These are phyloP conservation scores for Corylus heterophylla DNA, from an alignment of 306 rosid genomes.

Conservation along the genomic window DNA sequence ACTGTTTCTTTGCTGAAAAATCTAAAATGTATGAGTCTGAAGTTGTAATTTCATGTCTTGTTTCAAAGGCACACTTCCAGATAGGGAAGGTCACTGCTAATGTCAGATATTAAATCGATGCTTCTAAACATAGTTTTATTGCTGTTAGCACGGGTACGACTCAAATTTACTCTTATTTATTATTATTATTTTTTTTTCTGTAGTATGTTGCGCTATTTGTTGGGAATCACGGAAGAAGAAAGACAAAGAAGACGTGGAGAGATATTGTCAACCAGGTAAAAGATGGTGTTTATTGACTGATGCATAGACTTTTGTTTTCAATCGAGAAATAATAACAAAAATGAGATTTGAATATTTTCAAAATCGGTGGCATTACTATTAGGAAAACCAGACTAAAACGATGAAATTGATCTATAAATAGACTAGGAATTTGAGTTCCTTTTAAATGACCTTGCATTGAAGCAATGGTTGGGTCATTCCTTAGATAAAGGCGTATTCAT, in stretches of 20 bases:
- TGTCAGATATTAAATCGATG: background rate
- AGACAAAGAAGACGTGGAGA: constrained; percentile 85
- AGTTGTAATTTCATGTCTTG: background rate
- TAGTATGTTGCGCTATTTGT: constrained; percentile 78
- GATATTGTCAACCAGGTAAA: constrained; percentile 85
- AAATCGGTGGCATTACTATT: background rate
- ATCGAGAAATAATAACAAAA: background rate
- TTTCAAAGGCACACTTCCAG: background rate
- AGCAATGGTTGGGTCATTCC: too few species aligned
- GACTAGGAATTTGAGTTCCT: background rate
- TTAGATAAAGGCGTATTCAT: too few species aligned
- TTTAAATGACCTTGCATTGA: background rate
- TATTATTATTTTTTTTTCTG: constrained; percentile 7
- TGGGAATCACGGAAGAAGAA: constrained; percentile 93
- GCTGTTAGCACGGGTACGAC: background rate
- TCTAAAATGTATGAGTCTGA: background rate
- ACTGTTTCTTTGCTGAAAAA: background rate
- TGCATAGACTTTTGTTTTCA: background rate
- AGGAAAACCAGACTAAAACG: background rate
- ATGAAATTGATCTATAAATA: background rate
- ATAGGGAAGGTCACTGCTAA: constrained; percentile 4
- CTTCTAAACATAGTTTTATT: constrained; percentile 12
- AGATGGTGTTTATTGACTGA: constrained; percentile 20
- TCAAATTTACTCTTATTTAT: constrained; percentile 2
- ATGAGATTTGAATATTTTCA: background rate